phyloP scores from a whole-genome alignment of 1,139 yeast genomes.

The Saccharomyces uvarum region DNA sequence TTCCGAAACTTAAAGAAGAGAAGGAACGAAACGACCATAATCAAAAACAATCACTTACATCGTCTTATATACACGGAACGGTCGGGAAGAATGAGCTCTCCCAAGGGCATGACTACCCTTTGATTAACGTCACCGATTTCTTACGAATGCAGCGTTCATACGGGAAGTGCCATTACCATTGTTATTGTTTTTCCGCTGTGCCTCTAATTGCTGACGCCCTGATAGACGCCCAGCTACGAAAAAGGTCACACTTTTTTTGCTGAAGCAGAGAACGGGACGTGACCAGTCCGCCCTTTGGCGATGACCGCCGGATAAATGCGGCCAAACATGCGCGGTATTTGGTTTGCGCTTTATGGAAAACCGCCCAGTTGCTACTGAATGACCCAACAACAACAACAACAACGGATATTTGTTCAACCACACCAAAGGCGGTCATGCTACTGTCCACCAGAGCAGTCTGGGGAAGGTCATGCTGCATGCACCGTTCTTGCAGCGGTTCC shows the following conservation, averaged over 20 bases:
- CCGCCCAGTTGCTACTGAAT: background rate
- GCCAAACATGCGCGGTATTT: background rate
- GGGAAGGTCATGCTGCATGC: background rate
- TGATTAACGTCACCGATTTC: background rate
- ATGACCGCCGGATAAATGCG: background rate
- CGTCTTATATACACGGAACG: background rate
- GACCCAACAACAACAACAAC: background rate
- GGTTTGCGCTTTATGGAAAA: background rate
- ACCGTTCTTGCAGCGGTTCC: background rate
- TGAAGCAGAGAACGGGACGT: background rate
- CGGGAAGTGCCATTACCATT: background rate
- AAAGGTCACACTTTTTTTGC: background rate
- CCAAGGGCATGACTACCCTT: background rate
- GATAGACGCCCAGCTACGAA: background rate
- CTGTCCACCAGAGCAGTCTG: background rate
- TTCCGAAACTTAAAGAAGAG: background rate
- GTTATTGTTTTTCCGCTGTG: background rate
- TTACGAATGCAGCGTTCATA: background rate
- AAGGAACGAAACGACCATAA: background rate
- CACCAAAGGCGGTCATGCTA: background rate
- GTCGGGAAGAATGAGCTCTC: background rate
- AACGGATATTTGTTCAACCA: background rate
- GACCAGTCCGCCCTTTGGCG: background rate
- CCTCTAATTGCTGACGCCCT: constrained; percentile 1
- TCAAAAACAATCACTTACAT: background rate